Conservation (phyloP, 2,329 filamentous ascomycete species). For the Pseudofabraea citricarpa region DNA sequence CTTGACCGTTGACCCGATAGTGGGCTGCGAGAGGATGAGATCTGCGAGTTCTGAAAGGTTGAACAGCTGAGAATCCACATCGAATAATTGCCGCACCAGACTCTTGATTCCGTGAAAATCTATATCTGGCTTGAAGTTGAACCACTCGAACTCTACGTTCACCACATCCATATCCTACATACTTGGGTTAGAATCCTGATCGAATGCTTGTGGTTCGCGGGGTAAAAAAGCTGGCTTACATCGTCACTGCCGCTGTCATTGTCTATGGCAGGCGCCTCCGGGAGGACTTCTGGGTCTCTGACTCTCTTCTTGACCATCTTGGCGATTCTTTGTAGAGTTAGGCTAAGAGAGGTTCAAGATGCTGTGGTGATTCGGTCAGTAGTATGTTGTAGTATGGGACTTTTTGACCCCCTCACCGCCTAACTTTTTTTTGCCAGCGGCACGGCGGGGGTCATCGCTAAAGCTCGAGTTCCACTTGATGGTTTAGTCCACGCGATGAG, state of each 20-base stretch:
- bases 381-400: too few species aligned
- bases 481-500: too few species aligned
- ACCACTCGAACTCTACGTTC: constrained; percentile 98
- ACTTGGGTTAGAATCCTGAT: neutral
- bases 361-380: too few species aligned
- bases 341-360: too few species aligned
- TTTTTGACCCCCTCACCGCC: too few species aligned
- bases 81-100: constrained; percentile 85
- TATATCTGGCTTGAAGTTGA: constrained; percentile 82
- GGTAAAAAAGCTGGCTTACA: constrained; percentile 10
- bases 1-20: constrained; percentile 92
- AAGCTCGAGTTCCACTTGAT: too few species aligned
- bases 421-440: too few species aligned
- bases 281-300: constrained; percentile 26
- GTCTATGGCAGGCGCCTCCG: constrained; percentile 22
- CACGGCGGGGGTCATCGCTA: too few species aligned
- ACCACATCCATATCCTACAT: constrained; percentile 81
- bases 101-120: constrained; percentile 95
- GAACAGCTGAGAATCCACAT: constrained; percentile 79
- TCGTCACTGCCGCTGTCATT: constrained; percentile 27
- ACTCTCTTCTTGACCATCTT: constrained; percentile 31
- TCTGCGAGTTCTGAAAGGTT: constrained; percentile 84
- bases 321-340: too few species aligned
- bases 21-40: constrained; percentile 78
- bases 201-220: constrained; percentile 3